A percentile compares a stretch with the other conserved stretches of the same genome.
phyloP scores from a whole-genome alignment of 768 basidiomycete genomes.

The Tephrocybe sp. region DNA sequence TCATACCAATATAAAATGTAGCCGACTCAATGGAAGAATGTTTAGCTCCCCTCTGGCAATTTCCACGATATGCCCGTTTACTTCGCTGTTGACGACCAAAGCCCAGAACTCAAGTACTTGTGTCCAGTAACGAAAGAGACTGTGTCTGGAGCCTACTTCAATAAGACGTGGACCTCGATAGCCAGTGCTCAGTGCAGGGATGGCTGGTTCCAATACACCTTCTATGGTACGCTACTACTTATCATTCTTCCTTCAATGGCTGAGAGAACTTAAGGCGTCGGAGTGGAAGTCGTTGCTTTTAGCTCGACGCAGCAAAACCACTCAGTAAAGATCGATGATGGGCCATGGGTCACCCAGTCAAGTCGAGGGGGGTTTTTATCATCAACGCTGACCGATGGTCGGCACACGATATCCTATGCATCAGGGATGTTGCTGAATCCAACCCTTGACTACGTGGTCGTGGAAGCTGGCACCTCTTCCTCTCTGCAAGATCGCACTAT shows the following conservation, averaged over 20 bases:
- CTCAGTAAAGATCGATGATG: constrained; percentile 37
- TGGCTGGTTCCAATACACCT: constrained; percentile 41
- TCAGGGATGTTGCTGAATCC: constrained; percentile 26
- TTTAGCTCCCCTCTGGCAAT: neutral
- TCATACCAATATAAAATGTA: constrained; percentile 1
- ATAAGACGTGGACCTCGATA: constrained; percentile 39
- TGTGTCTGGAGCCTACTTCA: constrained; percentile 35
- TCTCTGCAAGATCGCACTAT: constrained; percentile 33
- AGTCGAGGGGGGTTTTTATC: constrained; percentile 33
- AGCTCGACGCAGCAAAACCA: constrained; percentile 25
- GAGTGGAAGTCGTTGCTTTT: constrained; percentile 28
- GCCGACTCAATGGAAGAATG: neutral
- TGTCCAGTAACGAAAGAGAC: constrained; percentile 33
- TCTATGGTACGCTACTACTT: constrained; percentile 29
- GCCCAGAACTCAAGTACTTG: constrained; percentile 33
- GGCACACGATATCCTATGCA: constrained; percentile 37
- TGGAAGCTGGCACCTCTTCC: constrained; percentile 36
- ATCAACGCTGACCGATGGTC: constrained; percentile 31
- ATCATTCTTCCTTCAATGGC: neutral
- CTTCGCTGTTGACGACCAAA: constrained; percentile 41
- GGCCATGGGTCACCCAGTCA: constrained; percentile 27
- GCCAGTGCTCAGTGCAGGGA: constrained; percentile 27
- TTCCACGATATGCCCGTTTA: constrained; percentile 16
- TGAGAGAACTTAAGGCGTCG: constrained; percentile 25
- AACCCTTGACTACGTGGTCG: constrained; percentile 39